These are phyloP conservation scores for Monocercomonoides exilis DNA, from an alignment of 78 protist species.

Conservation along the genomic window DNA sequence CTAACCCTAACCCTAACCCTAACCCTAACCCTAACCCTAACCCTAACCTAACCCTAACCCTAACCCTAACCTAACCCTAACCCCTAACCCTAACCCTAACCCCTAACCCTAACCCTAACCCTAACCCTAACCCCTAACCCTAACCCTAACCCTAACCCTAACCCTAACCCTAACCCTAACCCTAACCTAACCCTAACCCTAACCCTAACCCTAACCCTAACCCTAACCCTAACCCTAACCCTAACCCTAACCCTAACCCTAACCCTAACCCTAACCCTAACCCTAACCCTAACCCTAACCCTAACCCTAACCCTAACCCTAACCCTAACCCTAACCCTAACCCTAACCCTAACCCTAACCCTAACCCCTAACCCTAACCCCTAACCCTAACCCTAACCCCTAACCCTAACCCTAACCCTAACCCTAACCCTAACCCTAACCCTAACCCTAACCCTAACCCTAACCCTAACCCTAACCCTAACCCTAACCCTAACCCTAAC, in stretches of 20 bases:
- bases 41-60: too few species aligned
- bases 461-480: slow-evolving; percentile 7
- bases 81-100: too few species aligned
- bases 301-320: slow-evolving; percentile 8
- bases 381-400: too few species aligned
- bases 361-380: too few species aligned
- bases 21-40: too few species aligned
- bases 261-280: slow-evolving; percentile 1
- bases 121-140: too few species aligned
- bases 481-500: slow-evolving; percentile 8
- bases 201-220: slow-evolving; percentile 7
- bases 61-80: too few species aligned
- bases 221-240: slow-evolving; percentile 9
- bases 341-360: too few species aligned
- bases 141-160: slow-evolving; percentile 4
- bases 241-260: slow-evolving; percentile 8
- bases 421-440: slow-evolving; percentile 8
- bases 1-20: slow-evolving; percentile 1
- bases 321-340: slow-evolving; percentile 7
- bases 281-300: slow-evolving; percentile 9
- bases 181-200: slow-evolving; percentile 9
- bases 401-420: too few species aligned
- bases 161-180: slow-evolving; percentile 7
- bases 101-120: too few species aligned
- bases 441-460: slow-evolving; percentile 9